These are phyloP conservation scores for Aspergillus leporis DNA, from an alignment of 495 filamentous ascomycete species.

Conservation along the genomic window DNA sequence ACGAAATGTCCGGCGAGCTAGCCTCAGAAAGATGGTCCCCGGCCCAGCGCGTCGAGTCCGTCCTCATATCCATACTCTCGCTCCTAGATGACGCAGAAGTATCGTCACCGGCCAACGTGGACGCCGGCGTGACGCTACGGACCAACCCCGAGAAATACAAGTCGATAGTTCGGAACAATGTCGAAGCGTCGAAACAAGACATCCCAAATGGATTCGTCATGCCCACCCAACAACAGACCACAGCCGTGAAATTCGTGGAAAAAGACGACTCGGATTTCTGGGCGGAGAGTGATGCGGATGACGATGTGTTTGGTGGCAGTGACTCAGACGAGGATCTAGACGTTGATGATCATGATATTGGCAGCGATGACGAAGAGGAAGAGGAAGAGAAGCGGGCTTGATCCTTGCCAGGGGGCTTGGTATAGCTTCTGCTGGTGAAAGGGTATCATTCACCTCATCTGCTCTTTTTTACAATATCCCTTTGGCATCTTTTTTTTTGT, in stretches of 20 bases:
- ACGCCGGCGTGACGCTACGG: conserved; percentile 83
- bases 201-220: conserved; percentile 82
- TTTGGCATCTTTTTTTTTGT: not conserved
- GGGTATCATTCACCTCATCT: not conserved
- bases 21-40: conserved; percentile 92
- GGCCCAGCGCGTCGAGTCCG: conserved; percentile 88
- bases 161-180: conserved; percentile 63
- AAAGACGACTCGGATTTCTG: conserved; percentile 82
- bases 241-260: conserved; percentile 58
- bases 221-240: conserved; percentile 68
- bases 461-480: not conserved
- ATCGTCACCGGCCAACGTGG: conserved; percentile 91
- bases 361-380: conserved; percentile 57
- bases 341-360: conserved; percentile 58
- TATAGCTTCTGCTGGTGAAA: not conserved
- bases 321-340: conserved; percentile 60
- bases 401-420: not conserved
- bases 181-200: conserved; percentile 71
- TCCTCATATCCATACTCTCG: conserved; percentile 89
- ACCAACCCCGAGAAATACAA: conserved; percentile 69
- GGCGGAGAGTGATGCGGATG: conserved; percentile 74
- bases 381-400: conserved; percentile 31
- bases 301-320: conserved; percentile 76
- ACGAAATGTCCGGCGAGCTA: conserved; percentile 85
- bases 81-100: conserved; percentile 93